phyloP scores from a whole-genome alignment of 768 basidiomycete species.

The Russula griseocarnosa region DNA sequence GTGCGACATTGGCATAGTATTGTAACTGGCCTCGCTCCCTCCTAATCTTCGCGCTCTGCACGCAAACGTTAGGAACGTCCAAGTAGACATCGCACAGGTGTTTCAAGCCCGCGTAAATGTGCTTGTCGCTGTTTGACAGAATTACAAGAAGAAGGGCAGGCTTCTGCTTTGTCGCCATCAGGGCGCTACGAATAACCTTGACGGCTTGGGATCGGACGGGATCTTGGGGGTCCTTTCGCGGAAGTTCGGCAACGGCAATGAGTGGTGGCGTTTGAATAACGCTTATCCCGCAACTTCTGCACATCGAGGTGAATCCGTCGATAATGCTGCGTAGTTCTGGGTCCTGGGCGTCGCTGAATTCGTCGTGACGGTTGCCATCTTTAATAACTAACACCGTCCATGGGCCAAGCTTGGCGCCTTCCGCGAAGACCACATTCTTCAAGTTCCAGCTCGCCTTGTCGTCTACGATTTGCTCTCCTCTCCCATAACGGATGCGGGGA shows the following conservation, averaged over 20 bases:
- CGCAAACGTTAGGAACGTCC: constrained; percentile 62
- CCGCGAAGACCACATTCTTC: constrained; percentile 55
- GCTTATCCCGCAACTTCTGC: constrained; percentile 57
- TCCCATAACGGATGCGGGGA: constrained; percentile 42
- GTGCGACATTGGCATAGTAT: constrained; percentile 53
- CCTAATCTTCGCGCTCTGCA: constrained; percentile 65
- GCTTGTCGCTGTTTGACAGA: constrained; percentile 45
- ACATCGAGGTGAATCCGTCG: constrained; percentile 58
- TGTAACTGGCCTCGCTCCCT: constrained; percentile 55
- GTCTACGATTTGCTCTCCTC: constrained; percentile 38
- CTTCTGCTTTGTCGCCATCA: constrained; percentile 42
- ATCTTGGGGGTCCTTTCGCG: constrained; percentile 49
- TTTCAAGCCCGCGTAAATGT: constrained; percentile 50
- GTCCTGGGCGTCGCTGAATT: constrained; percentile 55
- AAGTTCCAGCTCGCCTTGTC: constrained; percentile 53
- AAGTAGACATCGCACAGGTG: constrained; percentile 49
- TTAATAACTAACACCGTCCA: constrained; percentile 70
- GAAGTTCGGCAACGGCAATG: constrained; percentile 44
- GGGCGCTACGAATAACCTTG: constrained; percentile 38
- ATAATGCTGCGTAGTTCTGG: constrained; percentile 47
- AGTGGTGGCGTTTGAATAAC: constrained; percentile 41
- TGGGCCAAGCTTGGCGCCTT: constrained; percentile 50
- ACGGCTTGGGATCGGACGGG: constrained; percentile 53
- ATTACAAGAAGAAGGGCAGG: constrained; percentile 47
- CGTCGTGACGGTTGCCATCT: constrained; percentile 53